Base-by-base conservation (phyloP, 2,329 filamentous ascomycete species). In the Hypoxylon sp. region DNA sequence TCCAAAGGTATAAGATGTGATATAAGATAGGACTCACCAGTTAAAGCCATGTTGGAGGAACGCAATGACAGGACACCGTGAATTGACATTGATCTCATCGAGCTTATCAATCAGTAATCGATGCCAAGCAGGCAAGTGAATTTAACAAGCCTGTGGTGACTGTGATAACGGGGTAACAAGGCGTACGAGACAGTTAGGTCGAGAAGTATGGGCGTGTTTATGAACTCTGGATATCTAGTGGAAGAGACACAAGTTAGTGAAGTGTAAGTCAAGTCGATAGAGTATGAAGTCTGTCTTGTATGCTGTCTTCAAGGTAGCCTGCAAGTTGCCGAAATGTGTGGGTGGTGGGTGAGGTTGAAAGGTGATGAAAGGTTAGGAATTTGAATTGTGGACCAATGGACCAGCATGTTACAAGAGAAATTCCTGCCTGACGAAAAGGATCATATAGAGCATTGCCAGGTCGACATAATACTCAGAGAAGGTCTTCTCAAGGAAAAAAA, bases 1-100 rank as follows among this genome's bases (percentile, higher is more conserved):
- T 8, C n/a, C 6, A 19, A 41, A 41, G 19, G 3, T 27, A 21
- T 11, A 16, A 19, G 19, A 29, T 19, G n/a, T 19, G 37, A n/a
- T 41, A 16, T 41, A 41, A 43, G 8, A 54, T 54, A 16, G 12
- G 30, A 45, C 27, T 54, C 45, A 54, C 52, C 27, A 27, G 37
- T 14, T 19, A 16, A 32, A 16, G 39, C 25, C 25, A 47, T 47
- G 8, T 47, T 30, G 25, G 32, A 43, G 4, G 11, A 14, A 12
- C 14, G 50, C 21, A 53, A 29, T 12, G 21, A 23, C 23, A 41
- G 27, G 32, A 29, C 9, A 3, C 9, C 23, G 12, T 9, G 29
- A 8, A 23, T 21, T 9, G 6, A 34, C 23, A 19, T 32, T 6
- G 25, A 19, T 45, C 37, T 29, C 32, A 41, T 19, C 32, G 32